phyloP scores from a whole-genome alignment of 1,284 basidiomycete species.

The Trichosporon faecale region DNA sequence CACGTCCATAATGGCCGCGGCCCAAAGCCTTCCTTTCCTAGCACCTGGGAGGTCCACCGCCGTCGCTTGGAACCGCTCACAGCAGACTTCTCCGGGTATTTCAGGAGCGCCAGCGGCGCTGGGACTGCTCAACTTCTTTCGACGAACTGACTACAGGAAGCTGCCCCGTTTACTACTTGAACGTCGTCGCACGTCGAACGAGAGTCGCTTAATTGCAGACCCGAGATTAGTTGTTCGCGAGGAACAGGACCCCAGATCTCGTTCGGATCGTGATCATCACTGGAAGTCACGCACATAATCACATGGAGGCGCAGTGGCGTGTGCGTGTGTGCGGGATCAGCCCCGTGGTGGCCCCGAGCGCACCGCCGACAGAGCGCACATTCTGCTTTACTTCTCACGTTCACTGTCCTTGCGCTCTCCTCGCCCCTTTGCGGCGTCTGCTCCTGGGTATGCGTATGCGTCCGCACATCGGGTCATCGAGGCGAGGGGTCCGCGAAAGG shows the following conservation, averaged over 20 bases:
- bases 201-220: neutral
- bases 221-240: neutral
- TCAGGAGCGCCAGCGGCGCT: neutral
- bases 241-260: neutral
- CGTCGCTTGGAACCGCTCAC: neutral
- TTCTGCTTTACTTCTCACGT: neutral
- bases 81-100: neutral
- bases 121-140: no score
- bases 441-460: neutral
- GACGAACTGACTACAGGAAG: no score
- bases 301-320: neutral
- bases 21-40: neutral
- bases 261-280: neutral
- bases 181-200: neutral
- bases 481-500: neutral
- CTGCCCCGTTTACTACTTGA: no score
- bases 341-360: neutral
- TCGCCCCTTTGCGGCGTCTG: neutral
- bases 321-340: neutral
- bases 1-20: neutral
- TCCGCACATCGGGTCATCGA: neutral
- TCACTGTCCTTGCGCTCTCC: neutral
- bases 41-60: no score
- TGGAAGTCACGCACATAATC: neutral
- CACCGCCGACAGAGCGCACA: neutral